Evolutionary conservation across 1,284 basidiomycete genomes (phyloP).

Genomic region (Anthracocystis walkeri): DNA sequence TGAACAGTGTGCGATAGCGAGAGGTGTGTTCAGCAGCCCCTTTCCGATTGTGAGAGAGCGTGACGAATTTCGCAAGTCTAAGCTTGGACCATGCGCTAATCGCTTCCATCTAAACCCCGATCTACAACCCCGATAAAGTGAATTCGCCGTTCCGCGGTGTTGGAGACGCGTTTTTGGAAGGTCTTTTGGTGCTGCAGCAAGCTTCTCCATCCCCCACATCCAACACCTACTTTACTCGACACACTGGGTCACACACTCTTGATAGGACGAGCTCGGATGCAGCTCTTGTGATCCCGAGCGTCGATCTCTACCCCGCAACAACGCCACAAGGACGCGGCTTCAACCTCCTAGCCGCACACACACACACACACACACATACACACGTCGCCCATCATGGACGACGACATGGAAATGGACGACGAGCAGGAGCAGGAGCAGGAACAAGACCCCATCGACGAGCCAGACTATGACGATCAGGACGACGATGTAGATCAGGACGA

Average conservation of each 20-base stretch:
- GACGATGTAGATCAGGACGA: conserved; percentile 27
- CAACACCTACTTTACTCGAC: not conserved
- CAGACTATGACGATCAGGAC: conserved; percentile 37
- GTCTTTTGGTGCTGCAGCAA: too few relatives aligned
- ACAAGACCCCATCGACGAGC: conserved; percentile 29
- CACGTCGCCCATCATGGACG: conserved; percentile 32
- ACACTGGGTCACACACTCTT: not conserved
- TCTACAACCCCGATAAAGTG: not conserved
- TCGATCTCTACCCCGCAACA: too few relatives aligned
- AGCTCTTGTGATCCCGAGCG: not conserved
- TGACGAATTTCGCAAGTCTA: conserved; percentile 6
- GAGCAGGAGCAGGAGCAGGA: conserved; percentile 43
- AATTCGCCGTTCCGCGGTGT: conserved; percentile 2
- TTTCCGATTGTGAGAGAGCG: not conserved
- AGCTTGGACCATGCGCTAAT: not conserved
- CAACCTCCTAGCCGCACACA: not conserved
- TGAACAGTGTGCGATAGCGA: not conserved
- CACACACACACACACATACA: not conserved
- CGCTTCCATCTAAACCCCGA: not conserved
- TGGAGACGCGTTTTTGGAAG: conserved; percentile 3
- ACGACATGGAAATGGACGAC: conserved; percentile 54
- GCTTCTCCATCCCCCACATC: not conserved
- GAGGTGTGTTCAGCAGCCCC: not conserved
- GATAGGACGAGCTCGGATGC: not conserved
- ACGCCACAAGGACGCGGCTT: too few relatives aligned